Evolutionary conservation across 495 filamentous ascomycete genomes (phyloP).

Genomic region (Podospora pseudocomata): DNA sequence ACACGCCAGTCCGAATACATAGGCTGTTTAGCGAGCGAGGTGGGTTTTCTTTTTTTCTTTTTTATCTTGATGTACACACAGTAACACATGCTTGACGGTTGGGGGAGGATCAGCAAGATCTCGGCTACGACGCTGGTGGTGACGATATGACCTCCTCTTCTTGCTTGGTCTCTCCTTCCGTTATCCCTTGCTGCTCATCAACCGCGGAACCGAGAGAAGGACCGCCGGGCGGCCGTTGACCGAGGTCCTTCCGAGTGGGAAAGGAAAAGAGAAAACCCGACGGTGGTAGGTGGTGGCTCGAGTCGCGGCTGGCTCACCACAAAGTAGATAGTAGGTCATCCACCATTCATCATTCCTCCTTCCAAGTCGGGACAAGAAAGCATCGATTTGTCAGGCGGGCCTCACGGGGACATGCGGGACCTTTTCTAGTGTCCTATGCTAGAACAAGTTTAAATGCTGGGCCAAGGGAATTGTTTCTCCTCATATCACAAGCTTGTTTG

Average conservation of each 20-base stretch:
- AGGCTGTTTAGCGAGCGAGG: background rate
- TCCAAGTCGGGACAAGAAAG: background rate
- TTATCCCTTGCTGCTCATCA: background rate
- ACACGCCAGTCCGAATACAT: background rate
- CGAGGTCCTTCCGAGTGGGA: constrained; percentile 1
- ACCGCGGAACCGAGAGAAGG: background rate
- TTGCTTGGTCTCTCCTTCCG: background rate
- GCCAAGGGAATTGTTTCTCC: background rate
- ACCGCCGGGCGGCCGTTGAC: background rate
- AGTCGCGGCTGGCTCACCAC: no score
- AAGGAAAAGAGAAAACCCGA: background rate
- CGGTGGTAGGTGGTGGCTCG: background rate
- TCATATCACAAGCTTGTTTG: background rate
- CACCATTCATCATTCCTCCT: background rate
- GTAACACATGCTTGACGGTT: background rate
- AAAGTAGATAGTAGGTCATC: no score
- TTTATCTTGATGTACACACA: background rate
- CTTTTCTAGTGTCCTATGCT: background rate
- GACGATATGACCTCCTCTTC: background rate
- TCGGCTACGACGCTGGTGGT: constrained; percentile 2
- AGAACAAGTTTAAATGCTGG: background rate
- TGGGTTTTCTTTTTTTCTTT: background rate
- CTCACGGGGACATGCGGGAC: background rate
- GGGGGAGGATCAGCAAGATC: constrained; percentile 2
- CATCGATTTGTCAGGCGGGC: no score